phyloP scores from a whole-genome alignment of 1,284 basidiomycete genomes.

The Xerocomus tenax region DNA sequence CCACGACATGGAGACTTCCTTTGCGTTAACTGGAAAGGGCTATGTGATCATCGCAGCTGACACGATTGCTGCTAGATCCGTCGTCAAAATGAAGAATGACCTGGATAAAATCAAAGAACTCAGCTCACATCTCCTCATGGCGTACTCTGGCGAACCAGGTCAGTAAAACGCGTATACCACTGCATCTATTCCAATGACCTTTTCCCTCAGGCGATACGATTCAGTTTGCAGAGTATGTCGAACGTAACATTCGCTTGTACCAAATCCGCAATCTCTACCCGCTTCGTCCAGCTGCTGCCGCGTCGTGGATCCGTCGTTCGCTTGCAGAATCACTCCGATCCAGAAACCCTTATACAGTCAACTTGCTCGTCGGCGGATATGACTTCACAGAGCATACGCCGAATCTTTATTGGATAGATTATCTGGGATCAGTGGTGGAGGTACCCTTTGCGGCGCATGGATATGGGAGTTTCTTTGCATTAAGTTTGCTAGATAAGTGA shows the following conservation, averaged over 20 bases:
- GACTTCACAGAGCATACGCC: slow-evolving; percentile 63
- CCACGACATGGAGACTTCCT: slow-evolving; percentile 63
- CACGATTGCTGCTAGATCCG: slow-evolving; percentile 80
- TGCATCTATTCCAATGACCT: neutral
- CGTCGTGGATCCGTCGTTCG: slow-evolving; percentile 88
- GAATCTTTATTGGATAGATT: slow-evolving; percentile 93
- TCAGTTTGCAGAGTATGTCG: slow-evolving; percentile 93
- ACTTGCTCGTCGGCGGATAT: slow-evolving; percentile 87
- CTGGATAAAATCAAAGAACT: slow-evolving; percentile 96
- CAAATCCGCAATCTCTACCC: slow-evolving; percentile 90
- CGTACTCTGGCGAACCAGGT: slow-evolving; percentile 91
- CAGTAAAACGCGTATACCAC: slow-evolving; percentile 20
- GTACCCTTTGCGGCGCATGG: slow-evolving; percentile 95
- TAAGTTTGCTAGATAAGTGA: slow-evolving; percentile 86
- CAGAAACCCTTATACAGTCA: slow-evolving; percentile 83
- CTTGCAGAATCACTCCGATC: slow-evolving; percentile 88
- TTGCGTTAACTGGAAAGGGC: slow-evolving; percentile 77
- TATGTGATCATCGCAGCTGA: slow-evolving; percentile 90
- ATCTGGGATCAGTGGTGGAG: slow-evolving; percentile 80
- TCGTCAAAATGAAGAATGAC: slow-evolving; percentile 96
- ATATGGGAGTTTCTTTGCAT: slow-evolving; percentile 86
- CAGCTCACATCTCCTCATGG: slow-evolving; percentile 89
- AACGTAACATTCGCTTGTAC: slow-evolving; percentile 91
- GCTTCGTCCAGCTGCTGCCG: slow-evolving; percentile 83
- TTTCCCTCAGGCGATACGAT: slow-evolving; percentile 75